A percentile compares a stretch with the other conserved stretches of the same genome.
Conservation (phyloP, 2,329 filamentous ascomycete genomes). For the Calonectria pseudoturangicola region DNA sequence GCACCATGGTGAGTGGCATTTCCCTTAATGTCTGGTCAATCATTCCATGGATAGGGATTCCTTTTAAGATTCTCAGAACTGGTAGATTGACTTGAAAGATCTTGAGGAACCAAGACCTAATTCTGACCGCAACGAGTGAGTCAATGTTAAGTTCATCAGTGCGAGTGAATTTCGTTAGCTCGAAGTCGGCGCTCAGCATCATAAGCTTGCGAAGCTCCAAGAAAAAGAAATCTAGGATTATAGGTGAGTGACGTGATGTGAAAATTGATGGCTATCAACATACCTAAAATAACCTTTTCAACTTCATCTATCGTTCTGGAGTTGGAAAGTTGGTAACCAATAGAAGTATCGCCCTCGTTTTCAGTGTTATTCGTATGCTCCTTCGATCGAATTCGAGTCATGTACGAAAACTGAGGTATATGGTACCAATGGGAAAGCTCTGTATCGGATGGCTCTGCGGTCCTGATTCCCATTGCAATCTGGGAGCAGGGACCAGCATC, state of each 20-base stretch:
- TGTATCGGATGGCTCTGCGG: not conserved
- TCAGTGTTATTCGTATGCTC: not conserved
- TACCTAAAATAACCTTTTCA: not conserved
- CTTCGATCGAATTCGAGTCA: not conserved
- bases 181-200: not conserved
- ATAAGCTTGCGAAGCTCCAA: not conserved
- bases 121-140: constrained; percentile 59
- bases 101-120: constrained; percentile 70
- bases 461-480: not conserved
- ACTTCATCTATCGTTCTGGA: not conserved
- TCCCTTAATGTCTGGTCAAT: constrained; percentile 19
- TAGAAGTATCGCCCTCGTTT: not conserved
- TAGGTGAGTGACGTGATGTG: not conserved
- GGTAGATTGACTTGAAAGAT: constrained; percentile 64
- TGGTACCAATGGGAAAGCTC: not conserved
- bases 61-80: constrained; percentile 61
- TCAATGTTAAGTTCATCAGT: constrained; percentile 54
- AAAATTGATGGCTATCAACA: not conserved
- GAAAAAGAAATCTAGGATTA: not conserved
- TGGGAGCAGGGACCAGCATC: not conserved
- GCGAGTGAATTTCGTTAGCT: constrained; percentile 11
- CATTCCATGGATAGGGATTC: constrained; percentile 32
- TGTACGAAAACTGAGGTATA: not conserved
- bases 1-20: constrained; percentile 21
- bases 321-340: not conserved